Evolutionary conservation across 441 rosid genomes (phyloP).

Genomic region (Sinapis alba): DNA sequence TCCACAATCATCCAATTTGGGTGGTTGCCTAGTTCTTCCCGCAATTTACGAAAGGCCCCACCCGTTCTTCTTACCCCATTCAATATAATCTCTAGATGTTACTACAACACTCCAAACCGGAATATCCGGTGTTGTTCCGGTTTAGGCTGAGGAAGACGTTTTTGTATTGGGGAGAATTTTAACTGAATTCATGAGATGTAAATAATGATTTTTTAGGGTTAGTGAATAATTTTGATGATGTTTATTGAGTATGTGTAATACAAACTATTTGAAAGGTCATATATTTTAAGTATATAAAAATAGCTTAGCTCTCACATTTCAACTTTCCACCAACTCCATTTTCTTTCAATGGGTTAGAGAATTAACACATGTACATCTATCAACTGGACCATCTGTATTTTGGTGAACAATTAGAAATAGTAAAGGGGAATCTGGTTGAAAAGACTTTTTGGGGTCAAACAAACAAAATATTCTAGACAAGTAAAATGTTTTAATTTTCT

Average conservation of each 20-base stretch:
- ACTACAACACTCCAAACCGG: slow-evolving; percentile 14
- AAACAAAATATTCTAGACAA: neutral
- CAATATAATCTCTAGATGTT: slow-evolving; percentile 23
- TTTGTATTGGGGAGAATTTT: neutral
- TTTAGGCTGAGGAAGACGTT: neutral
- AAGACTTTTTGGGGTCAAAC: neutral
- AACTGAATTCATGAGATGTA: neutral
- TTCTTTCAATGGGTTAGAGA: neutral
- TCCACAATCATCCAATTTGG: slow-evolving; percentile 33
- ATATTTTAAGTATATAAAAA: neutral
- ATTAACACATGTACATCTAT: neutral
- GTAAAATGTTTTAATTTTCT: neutral
- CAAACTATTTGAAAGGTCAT: neutral
- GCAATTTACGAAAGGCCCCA: slow-evolving; percentile 21
- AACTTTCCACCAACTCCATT: slow-evolving; percentile 22
- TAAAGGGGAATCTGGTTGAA: neutral
- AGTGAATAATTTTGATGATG: no score
- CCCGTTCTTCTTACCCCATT: neutral
- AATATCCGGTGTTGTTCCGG: neutral
- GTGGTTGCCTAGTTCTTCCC: slow-evolving; percentile 21
- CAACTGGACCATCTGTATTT: neutral
- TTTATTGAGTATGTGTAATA: no score
- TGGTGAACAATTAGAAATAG: neutral
- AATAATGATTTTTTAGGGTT: no score
- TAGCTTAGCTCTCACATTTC: slow-evolving; percentile 1